Conservation (phyloP, 192 early-diverging fungal species). For the Entomortierella lignicola region DNA sequence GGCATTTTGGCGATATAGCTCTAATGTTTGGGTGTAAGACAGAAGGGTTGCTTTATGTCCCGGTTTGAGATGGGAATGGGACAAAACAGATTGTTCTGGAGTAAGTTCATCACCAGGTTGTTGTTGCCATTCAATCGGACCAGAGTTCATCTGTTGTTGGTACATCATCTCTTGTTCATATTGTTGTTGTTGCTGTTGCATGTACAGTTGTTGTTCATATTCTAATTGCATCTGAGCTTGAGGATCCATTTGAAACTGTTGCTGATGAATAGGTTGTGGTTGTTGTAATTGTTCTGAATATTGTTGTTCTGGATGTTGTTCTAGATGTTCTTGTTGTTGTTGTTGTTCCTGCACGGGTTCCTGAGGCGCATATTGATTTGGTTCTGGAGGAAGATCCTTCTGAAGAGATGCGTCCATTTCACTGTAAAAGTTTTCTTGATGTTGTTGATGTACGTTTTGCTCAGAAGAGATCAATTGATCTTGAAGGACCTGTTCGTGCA, state of each 20-base stretch:
- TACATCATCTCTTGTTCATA: slow-evolving; percentile 34
- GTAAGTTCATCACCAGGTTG: slow-evolving; percentile 26
- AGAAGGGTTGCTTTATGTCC: slow-evolving; percentile 66
- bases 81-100: slow-evolving; percentile 43
- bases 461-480: slow-evolving; percentile 7
- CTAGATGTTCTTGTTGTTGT: neutral
- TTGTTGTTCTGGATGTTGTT: neutral
- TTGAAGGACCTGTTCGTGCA: slow-evolving; percentile 4
- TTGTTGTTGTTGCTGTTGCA: slow-evolving; percentile 37
- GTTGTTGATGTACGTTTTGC: neutral
- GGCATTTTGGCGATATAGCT: slow-evolving; percentile 72
- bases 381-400: neutral
- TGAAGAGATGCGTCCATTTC: neutral
- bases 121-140: slow-evolving; percentile 25
- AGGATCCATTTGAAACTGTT: slow-evolving; percentile 5
- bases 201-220: slow-evolving; percentile 33
- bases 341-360: slow-evolving; percentile 11
- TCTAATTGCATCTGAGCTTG: slow-evolving; percentile 19
- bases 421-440: neutral
- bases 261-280: slow-evolving; percentile 4
- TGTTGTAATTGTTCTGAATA: slow-evolving; percentile 4
- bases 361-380: neutral
- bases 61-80: slow-evolving; percentile 70
- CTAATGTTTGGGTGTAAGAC: slow-evolving; percentile 66
- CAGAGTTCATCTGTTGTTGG: slow-evolving; percentile 33